These are phyloP conservation scores for Phytophthora multivora DNA, from an alignment of 352 stramenopile genomes.

Conservation along the genomic window DNA sequence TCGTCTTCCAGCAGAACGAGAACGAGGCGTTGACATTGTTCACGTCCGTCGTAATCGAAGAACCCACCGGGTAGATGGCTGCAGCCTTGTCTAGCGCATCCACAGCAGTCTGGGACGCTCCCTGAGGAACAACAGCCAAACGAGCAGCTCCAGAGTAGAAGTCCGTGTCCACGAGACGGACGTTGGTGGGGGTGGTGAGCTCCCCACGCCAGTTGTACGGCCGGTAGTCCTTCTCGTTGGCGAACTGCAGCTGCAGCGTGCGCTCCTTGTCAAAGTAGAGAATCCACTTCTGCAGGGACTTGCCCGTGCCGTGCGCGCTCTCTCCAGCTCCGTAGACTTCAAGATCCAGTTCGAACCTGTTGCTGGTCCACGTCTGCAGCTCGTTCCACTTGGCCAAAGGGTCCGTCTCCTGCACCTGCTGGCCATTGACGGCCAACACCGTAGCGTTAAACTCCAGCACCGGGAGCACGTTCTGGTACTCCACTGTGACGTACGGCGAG, in stretches of 20 bases:
- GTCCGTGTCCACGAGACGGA: slow-evolving; percentile 67
- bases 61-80: slow-evolving; percentile 56
- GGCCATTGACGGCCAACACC: slow-evolving; percentile 58
- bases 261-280: slow-evolving; percentile 73
- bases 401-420: slow-evolving; percentile 38
- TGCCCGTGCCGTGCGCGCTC: slow-evolving; percentile 24
- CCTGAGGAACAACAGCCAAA: slow-evolving; percentile 60
- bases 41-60: slow-evolving; percentile 47
- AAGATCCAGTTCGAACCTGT: slow-evolving; percentile 74
- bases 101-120: slow-evolving; percentile 22
- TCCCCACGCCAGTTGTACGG: slow-evolving; percentile 69
- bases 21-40: slow-evolving; percentile 31
- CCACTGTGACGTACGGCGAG: slow-evolving; percentile 81
- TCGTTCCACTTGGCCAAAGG: slow-evolving; percentile 19
- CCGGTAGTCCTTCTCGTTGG: slow-evolving; percentile 69
- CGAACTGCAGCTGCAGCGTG: slow-evolving; percentile 69
- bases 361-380: slow-evolving; percentile 54
- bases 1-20: slow-evolving; percentile 68
- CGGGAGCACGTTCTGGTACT: slow-evolving; percentile 72
- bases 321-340: slow-evolving; percentile 61
- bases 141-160: slow-evolving; percentile 67
- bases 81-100: slow-evolving; percentile 55
- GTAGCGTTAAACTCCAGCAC: slow-evolving; percentile 75
- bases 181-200: slow-evolving; percentile 72
- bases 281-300: slow-evolving; percentile 64